A percentile compares a stretch with the other conserved stretches of the same genome.
Evolutionary conservation across 805 yeast genomes (phyloP).

Genomic region (Monosporozyma aquatica): DNA sequence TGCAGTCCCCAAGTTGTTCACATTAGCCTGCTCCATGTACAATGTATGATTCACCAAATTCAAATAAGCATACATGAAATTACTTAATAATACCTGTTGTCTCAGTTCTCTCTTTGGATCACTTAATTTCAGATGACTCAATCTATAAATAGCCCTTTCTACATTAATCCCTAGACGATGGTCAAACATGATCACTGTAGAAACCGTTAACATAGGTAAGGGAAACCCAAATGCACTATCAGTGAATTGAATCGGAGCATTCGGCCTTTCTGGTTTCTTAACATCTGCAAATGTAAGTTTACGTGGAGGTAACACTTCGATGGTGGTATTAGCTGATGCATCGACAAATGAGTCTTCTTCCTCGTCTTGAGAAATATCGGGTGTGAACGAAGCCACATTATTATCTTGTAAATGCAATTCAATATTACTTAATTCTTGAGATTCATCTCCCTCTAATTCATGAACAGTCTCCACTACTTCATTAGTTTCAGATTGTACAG

Average conservation of each 20-base stretch:
- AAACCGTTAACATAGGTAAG: conserved; percentile 66
- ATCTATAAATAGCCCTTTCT: conserved; percentile 87
- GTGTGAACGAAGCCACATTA: not conserved
- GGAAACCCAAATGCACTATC: conserved; percentile 88
- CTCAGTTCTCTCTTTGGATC: conserved; percentile 85
- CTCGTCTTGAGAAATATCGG: not conserved
- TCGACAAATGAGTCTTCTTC: conserved; percentile 1
- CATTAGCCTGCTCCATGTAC: conserved; percentile 53
- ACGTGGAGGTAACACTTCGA: conserved; percentile 23
- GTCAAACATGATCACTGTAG: conserved; percentile 73
- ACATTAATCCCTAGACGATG: conserved; percentile 89
- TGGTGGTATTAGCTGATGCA: not conserved
- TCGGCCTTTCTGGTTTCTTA: conserved; percentile 36
- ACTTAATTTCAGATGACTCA: conserved; percentile 87
- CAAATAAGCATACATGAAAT: conserved; percentile 95
- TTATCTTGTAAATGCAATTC: not conserved
- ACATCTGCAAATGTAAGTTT: conserved; percentile 31
- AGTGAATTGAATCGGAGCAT: conserved; percentile 50
- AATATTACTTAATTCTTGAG: conserved; percentile 14
- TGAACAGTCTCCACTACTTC: conserved; percentile 14
- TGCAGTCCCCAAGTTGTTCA: conserved; percentile 22
- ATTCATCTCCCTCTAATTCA: conserved; percentile 19
- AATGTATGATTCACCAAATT: conserved; percentile 88
- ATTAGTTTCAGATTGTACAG: conserved; percentile 2
- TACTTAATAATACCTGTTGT: conserved; percentile 87